phyloP scores from a whole-genome alignment of 2,329 filamentous ascomycete species.

The Hirsutella rhossiliensis region DNA sequence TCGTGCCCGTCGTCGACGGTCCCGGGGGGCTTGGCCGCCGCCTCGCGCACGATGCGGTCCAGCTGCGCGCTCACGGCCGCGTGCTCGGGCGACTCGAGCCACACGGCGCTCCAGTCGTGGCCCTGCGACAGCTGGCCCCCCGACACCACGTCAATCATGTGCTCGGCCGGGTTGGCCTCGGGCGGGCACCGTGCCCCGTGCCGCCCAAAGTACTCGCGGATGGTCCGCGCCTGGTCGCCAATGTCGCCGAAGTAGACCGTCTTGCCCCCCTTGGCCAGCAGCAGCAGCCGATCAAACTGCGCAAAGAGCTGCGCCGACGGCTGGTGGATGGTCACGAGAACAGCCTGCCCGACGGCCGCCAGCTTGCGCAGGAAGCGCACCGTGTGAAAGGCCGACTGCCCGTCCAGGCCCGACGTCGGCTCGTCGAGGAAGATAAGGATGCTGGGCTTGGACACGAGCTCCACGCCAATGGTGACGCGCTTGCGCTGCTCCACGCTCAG shows the following conservation, averaged over 20 bases:
- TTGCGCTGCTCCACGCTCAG: constrained; percentile 42
- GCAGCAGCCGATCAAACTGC: constrained; percentile 52
- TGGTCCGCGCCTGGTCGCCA: constrained; percentile 38
- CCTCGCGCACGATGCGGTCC: constrained; percentile 44
- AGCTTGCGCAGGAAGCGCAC: constrained; percentile 55
- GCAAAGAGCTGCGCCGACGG: constrained; percentile 55
- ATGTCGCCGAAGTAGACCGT: constrained; percentile 59
- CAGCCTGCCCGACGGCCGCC: constrained; percentile 52
- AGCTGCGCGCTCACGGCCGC: constrained; percentile 47
- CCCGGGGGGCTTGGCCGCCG: constrained; percentile 30
- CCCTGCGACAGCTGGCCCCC: constrained; percentile 34
- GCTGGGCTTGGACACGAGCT: constrained; percentile 48
- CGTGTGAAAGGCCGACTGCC: constrained; percentile 53
- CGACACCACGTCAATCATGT: constrained; percentile 54
- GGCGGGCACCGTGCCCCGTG: constrained; percentile 51
- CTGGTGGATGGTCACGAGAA: constrained; percentile 60
- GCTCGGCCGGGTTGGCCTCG: constrained; percentile 61
- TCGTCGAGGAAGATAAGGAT: constrained; percentile 50
- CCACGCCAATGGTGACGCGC: constrained; percentile 47
- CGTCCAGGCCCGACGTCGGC: constrained; percentile 54
- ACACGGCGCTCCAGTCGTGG: constrained; percentile 57
- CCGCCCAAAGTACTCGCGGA: constrained; percentile 52
- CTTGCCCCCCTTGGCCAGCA: constrained; percentile 52
- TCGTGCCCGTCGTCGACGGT: constrained; percentile 44
- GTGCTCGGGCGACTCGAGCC: constrained; percentile 52